Evolutionary conservation across 768 basidiomycete species (phyloP), one percentile per base, ranked within the genome.

Genomic region (Nevesoporus exiguus): DNA sequence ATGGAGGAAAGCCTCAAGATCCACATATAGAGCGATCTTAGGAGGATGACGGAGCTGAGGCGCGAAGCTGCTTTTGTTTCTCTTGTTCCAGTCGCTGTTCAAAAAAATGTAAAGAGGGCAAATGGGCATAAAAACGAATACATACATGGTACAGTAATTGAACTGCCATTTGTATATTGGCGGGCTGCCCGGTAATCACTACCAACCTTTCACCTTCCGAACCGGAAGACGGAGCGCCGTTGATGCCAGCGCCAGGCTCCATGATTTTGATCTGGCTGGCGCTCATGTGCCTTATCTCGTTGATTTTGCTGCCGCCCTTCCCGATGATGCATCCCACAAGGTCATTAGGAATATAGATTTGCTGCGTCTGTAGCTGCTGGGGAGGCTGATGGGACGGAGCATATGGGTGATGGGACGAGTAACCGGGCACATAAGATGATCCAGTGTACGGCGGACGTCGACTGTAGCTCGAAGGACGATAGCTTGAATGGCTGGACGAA

Each of bases 261-360:
- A 96, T 97, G 50, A 99, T 98, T 74, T 97, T 93, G 72, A 99
- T 98, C 65, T 94, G 88, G 71, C 94, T 96, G 25, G 88, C 88
- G 59, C 92, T 95, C 83, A 93, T 89, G 60, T 93, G 86, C 61
- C 97, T 81, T 59, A 99, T 97, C 74, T 99, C 97, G 66, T 98
- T 98, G 77, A 99, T 99, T 75, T 98, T 99, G 68, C 88, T 86
- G 10, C 97, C 97, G 19, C 92, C 96, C 71, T 98, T 98, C 40
- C 97, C 97, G 62, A 99, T 99, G 73, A 99, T 93, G 59, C 90
- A 92, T 11, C 93, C 96, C 22, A 99, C 97, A 25, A 98, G 80
- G 65, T 97, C 93, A 67, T 98, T 98, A 7, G 97, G 97, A 59
- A 99, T 97, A 70, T 89, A 99, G 58, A 99, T 97, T 70, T 98